Evolutionary conservation across 148 eudicot species (phyloP).

Genomic region (Rhododendron mucronatum): DNA sequence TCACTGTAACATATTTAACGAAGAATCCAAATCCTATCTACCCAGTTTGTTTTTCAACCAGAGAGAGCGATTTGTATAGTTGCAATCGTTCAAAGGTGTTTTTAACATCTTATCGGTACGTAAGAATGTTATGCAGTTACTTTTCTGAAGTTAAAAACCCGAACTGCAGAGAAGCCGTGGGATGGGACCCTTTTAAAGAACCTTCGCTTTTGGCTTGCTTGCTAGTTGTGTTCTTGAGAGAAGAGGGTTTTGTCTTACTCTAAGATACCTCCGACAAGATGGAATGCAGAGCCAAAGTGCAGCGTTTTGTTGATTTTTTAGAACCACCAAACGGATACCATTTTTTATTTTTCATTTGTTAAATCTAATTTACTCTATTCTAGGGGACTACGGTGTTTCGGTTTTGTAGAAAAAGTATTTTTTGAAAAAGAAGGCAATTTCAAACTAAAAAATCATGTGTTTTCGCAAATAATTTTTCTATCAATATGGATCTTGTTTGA

Average conservation of each 20-base stretch:
- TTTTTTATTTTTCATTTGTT: too few species aligned
- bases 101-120: too few species aligned
- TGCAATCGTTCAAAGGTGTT: not conserved
- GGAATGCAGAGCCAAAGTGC: not conserved
- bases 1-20: not conserved
- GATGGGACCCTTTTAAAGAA: not conserved
- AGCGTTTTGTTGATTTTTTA: not conserved
- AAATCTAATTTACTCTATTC: too few species aligned
- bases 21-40: not conserved
- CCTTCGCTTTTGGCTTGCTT: not conserved
- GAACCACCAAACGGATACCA: not conserved
- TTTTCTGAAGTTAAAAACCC: too few species aligned
- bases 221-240: not conserved
- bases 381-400: too few species aligned
- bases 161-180: too few species aligned
- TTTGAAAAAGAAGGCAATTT: too few species aligned
- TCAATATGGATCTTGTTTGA: too few species aligned
- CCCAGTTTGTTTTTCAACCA: not conserved
- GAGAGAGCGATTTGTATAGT: not conserved
- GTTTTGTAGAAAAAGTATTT: too few species aligned
- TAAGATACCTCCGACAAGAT: not conserved
- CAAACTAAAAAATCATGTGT: too few species aligned
- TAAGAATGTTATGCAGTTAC: too few species aligned
- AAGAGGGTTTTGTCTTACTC: not conserved
- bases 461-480: too few species aligned